A percentile compares a stretch with the other conserved stretches of the same genome.
Evolutionary conservation across 2,329 filamentous ascomycete species (phyloP).

Genomic region (Aspergillus glaucus): DNA sequence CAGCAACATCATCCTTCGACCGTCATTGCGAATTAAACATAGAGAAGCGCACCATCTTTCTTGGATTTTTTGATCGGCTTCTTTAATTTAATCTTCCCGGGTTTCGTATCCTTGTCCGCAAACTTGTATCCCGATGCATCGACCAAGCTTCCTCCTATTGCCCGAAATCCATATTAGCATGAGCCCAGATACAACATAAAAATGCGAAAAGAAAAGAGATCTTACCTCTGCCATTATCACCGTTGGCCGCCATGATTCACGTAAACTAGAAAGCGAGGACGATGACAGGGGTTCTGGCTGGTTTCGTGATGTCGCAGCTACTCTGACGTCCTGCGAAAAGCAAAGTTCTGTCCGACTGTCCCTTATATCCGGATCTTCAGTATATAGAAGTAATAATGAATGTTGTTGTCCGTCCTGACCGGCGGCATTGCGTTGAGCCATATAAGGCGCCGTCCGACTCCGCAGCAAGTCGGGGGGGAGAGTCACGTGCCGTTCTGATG

Average conservation of each 20-base stretch:
- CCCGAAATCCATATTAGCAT: background rate
- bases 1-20: background rate
- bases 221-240: conserved; percentile 30
- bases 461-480: no score
- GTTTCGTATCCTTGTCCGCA: conserved; percentile 39
- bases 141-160: conserved; percentile 29
- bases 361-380: no score
- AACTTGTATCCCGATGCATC: conserved; percentile 43
- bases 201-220: background rate
- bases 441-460: no score
- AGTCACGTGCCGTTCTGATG: no score
- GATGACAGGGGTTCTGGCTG: no score
- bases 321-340: no score
- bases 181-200: no score
- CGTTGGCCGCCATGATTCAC: conserved; percentile 31
- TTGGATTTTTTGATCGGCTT: conserved; percentile 29
- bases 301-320: no score
- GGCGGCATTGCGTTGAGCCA: no score
- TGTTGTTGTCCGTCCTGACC: no score
- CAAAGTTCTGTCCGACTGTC: no score
- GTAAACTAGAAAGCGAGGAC: conserved; percentile 1
- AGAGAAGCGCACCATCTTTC: conserved; percentile 21
- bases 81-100: conserved; percentile 40
- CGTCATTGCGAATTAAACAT: background rate
- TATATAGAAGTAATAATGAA: no score